phyloP scores from a whole-genome alignment of 495 filamentous ascomycete genomes.

The Penicillium arizonense region DNA sequence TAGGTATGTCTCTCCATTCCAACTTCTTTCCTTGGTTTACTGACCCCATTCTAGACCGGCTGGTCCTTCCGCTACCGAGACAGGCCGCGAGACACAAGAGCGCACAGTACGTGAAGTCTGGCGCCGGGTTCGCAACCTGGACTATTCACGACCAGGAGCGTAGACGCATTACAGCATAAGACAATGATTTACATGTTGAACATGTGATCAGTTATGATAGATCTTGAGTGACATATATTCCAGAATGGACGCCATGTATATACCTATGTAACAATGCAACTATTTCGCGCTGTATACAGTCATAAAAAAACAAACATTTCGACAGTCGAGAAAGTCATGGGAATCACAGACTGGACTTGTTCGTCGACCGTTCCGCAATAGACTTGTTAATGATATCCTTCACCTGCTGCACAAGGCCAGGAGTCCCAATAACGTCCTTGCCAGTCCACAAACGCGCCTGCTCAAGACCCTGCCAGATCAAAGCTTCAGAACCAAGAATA shows the following conservation, averaged over 20 bases:
- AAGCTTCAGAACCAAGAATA: slow-evolving; percentile 65
- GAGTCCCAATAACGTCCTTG: slow-evolving; percentile 49
- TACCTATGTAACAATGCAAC: slow-evolving; percentile 24
- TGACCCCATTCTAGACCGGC: slow-evolving; percentile 47
- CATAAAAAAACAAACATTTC: slow-evolving; percentile 17
- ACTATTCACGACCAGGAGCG: slow-evolving; percentile 58
- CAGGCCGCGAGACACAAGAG: slow-evolving; percentile 61
- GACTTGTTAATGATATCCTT: slow-evolving; percentile 49
- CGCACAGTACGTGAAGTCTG: slow-evolving; percentile 67
- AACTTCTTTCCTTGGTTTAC: background rate
- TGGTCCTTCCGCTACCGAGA: slow-evolving; percentile 56
- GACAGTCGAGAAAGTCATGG: background rate
- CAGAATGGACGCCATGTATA: slow-evolving; percentile 16
- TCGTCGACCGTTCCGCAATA: slow-evolving; percentile 28
- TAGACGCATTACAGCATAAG: slow-evolving; percentile 2
- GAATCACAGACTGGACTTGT: slow-evolving; percentile 32
- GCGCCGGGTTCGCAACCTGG: slow-evolving; percentile 57
- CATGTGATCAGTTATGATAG: slow-evolving; percentile 1
- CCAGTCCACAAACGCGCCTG: slow-evolving; percentile 67
- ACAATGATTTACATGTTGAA: background rate
- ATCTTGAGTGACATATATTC: slow-evolving; percentile 10
- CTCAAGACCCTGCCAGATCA: slow-evolving; percentile 76
- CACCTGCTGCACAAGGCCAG: slow-evolving; percentile 47
- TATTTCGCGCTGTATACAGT: slow-evolving; percentile 31
- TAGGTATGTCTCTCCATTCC: slow-evolving; percentile 34